Evolutionary conservation across 1,139 yeast genomes (phyloP), one percentile per base, ranked within the genome.

Genomic region (Yamadazyma spencermartinsiae): DNA sequence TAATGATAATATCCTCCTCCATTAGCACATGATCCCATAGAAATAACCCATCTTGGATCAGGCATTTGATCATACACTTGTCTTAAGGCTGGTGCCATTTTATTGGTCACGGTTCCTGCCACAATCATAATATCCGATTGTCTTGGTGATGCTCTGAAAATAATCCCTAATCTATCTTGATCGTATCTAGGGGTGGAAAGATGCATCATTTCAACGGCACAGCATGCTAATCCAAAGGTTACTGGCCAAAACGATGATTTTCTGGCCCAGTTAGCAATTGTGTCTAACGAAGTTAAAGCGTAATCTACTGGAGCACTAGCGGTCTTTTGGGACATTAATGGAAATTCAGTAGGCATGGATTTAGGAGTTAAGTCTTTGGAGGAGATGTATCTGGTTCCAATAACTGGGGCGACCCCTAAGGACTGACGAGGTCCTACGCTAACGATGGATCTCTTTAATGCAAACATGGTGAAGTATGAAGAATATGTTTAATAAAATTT

Each of bases 191-290:
- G 95, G 43, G 95, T 82, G 20, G 95, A 87, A 33, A 84, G 87
- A 65, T 87, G 96, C 96, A 87, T 87, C 96, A 87, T 87, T 67
- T 87, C 96, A 34, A 87, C 95, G 45, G 95, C 95, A 71, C 95
- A 86, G 68, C 95, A 86, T 7, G 95, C 95, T 56, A 86, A 72
- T 31, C 95, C 96, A 64, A 87, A 87, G 35, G 96, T 87, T 38
- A 86, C 94, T 11, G 96, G 96, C 96, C 96, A 87, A 64, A 87
- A 86, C 4, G 94, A 84, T 23, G 95, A 87, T 60, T 86, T 89
- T 63, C 96, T 79, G 2, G 94, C 95, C 96, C 96, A 87, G 68
- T 84, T 85, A 51, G 90, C 92, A 50, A 86, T 79, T 44, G 83
- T 80, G 58, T 87, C 96, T 51, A 86, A 69, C 19, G 92, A 79